Conservation (phyloP, 176 grass and related monocot genomes). For the Oryza officinalis region DNA sequence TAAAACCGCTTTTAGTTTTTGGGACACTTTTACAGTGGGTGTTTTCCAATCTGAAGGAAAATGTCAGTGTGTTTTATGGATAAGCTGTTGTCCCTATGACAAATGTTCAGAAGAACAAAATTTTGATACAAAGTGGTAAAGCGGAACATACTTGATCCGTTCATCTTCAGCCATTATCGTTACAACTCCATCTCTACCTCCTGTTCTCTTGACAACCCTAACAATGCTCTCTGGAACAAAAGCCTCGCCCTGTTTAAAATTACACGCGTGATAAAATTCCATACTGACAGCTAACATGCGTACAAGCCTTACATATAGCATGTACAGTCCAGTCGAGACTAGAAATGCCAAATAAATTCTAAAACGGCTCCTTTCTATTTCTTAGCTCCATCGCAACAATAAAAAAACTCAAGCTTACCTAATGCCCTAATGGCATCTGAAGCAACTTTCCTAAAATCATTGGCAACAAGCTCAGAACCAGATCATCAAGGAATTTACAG, state of each 20-base stretch:
- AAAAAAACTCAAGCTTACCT: not conserved
- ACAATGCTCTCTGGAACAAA: conserved; percentile 86
- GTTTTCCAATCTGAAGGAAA: not conserved
- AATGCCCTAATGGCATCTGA: not conserved
- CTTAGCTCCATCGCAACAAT: not conserved
- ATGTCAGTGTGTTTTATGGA: not conserved
- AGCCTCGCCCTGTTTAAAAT: conserved; percentile 72
- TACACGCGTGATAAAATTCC: not conserved
- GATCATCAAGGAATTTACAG: not conserved
- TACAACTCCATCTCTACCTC: conserved; percentile 60
- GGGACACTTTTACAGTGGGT: not conserved
- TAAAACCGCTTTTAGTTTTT: not conserved
- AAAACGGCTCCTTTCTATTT: not conserved
- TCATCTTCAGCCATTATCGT: conserved; percentile 42
- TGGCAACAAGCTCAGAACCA: not conserved
- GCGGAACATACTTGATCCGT: conserved; percentile 70
- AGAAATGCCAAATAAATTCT: not conserved
- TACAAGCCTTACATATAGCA: no score
- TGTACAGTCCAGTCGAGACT: not conserved
- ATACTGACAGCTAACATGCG: not conserved
- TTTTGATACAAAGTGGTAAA: not conserved
- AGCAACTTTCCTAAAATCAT: not conserved
- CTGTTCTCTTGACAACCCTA: not conserved
- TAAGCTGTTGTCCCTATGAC: not conserved
- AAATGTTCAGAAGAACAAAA: conserved; percentile 20